Evolutionary conservation across 371 early-diverging fungal genomes (phyloP).

Genomic region (Mortierella sp.): DNA sequence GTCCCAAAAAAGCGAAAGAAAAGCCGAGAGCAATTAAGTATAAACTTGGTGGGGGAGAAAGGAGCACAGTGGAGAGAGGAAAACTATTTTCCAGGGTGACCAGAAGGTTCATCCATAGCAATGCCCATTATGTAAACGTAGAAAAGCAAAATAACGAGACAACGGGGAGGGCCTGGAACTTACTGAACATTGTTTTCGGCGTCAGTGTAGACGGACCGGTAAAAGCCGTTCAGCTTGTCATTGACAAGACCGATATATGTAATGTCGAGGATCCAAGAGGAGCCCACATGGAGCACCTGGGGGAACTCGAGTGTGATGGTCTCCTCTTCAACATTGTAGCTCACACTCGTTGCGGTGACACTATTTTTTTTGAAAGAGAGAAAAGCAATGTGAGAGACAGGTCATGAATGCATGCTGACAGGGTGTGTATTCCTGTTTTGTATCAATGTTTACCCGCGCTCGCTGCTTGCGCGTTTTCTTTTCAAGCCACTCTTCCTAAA

Average conservation of each 20-base stretch:
- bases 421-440: background rate
- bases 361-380: constrained; percentile 5
- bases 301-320: constrained; percentile 53
- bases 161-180: constrained; percentile 13
- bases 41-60: background rate
- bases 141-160: background rate
- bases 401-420: background rate
- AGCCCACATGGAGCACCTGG: constrained; percentile 31
- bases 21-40: constrained; percentile 12
- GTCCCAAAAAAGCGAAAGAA: background rate
- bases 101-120: background rate
- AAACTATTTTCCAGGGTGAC: constrained; percentile 8
- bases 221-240: constrained; percentile 91
- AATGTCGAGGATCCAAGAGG: constrained; percentile 53
- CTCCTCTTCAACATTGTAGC: constrained; percentile 53
- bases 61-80: background rate
- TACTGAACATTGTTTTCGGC: constrained; percentile 53
- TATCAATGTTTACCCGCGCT: constrained; percentile 1
- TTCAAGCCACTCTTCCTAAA: background rate
- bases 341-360: constrained; percentile 54
- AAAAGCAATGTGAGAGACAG: background rate
- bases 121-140: background rate
- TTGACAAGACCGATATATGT: constrained; percentile 73
- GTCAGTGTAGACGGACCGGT: constrained; percentile 81
- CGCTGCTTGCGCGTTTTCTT: constrained; percentile 1